Conservation (phyloP, 2,329 filamentous ascomycete genomes). For the Colletotrichum musae region DNA sequence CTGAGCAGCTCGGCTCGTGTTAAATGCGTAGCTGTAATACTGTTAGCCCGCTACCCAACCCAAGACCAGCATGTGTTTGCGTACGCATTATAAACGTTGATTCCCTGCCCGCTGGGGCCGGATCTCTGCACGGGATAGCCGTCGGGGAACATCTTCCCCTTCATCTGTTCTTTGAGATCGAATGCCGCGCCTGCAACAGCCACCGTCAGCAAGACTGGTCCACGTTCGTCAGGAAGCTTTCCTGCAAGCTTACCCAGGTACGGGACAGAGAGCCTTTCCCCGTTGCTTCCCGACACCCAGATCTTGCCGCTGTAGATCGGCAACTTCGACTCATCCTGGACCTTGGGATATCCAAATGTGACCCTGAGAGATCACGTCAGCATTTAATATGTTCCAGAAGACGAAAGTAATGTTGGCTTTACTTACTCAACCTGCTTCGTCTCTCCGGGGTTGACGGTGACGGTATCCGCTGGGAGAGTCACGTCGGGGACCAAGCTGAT, state of each 20-base stretch:
- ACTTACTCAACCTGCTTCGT: slow-evolving; percentile 28
- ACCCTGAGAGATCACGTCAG: slow-evolving; percentile 38
- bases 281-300: slow-evolving; percentile 48
- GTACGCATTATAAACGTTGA: slow-evolving; percentile 29
- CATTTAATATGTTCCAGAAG: too few species aligned
- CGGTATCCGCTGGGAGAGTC: slow-evolving; percentile 3
- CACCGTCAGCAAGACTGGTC: background rate
- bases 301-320: slow-evolving; percentile 54
- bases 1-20: slow-evolving; percentile 38
- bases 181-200: slow-evolving; percentile 24
- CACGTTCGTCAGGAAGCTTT: too few species aligned
- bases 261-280: slow-evolving; percentile 51
- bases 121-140: slow-evolving; percentile 27
- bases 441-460: slow-evolving; percentile 32
- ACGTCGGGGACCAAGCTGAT: slow-evolving; percentile 16
- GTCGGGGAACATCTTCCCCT: slow-evolving; percentile 26
- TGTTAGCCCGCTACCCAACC: background rate
- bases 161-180: slow-evolving; percentile 34
- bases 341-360: slow-evolving; percentile 46
- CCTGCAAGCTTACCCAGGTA: slow-evolving; percentile 46
- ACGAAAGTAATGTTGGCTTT: too few species aligned
- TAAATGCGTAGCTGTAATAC: slow-evolving; percentile 28
- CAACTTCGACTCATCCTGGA: slow-evolving; percentile 47
- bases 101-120: slow-evolving; percentile 20
- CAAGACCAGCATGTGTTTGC: background rate